Base-by-base conservation (phyloP, 805 yeast species). In the Candida tibetensis region DNA sequence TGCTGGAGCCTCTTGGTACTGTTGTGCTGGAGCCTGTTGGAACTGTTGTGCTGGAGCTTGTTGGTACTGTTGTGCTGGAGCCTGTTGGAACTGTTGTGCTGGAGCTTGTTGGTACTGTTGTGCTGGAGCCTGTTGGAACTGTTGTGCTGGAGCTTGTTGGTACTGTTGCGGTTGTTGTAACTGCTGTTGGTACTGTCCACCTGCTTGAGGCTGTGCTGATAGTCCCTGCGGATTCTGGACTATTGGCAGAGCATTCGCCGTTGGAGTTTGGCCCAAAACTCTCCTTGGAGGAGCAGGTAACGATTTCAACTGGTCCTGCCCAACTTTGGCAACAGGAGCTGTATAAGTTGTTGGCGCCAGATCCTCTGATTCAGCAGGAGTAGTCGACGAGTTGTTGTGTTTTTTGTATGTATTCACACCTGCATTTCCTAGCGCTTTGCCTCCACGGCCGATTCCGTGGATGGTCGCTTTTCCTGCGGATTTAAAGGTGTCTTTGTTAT, bases 401-500 rank as follows among this genome's bases (percentile, higher is more conserved):
- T 71, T 71, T 44, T 74, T 74, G 51, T 75, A 76, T 1, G 81
- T 74, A 7, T 58, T 57, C 45, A 67, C 62, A 0, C 79, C 80
- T n/a, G 76, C 77, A 43, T 73, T 72, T 2, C 72, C 62, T 1
- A 74, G 62, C 0, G 76, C 69, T 14, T 58, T 71, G 2, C 77
- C 62, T 3, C 79, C 82, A 32, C 52, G 62, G 5, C 79, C 81
- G 17, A 76, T 69, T 4, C 79, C 81, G 41, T 65, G 69, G 34
- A 64, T 64, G 0, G 78, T 70, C 16, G 78, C 69, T 4, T 59
- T 46, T 2, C 81, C 74, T 0, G 72, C 82, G 1, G 69, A 49
- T 41, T 74, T 75, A 49, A 78, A 66, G 0, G 74, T 48, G 39
- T 57, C 82, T 46, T 77, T 77, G 55, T 78, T 74, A 36, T 73